Percentiles rank a stretch among this genome's conserved stretches.
Evolutionary conservation across 1,284 basidiomycete species (phyloP).

Genomic region (Puccinia brachypodii): DNA sequence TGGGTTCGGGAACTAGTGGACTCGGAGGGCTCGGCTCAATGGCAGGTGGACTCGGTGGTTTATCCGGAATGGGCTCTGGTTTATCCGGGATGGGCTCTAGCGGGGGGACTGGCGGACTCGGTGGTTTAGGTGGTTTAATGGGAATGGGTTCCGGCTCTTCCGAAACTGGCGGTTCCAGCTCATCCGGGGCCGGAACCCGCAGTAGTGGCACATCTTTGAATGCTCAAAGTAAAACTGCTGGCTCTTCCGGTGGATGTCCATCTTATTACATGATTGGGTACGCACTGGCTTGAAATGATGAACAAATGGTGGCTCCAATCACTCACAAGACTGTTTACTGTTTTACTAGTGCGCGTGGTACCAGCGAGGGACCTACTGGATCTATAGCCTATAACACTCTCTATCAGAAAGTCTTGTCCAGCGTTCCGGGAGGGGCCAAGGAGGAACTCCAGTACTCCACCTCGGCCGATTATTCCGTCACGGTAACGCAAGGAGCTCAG

Average conservation of each 20-base stretch:
- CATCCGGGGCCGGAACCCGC: background rate
- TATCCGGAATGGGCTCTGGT: background rate
- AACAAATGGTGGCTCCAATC: background rate
- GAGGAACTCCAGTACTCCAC: conserved; percentile 28
- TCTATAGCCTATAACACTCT: background rate
- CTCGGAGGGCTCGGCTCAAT: background rate
- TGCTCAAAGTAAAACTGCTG: background rate
- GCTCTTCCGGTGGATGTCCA: background rate
- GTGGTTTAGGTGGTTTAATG: background rate
- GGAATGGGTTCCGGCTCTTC: background rate
- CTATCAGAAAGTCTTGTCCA: background rate
- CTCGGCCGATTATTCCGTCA: conserved; percentile 5
- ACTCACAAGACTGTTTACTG: background rate
- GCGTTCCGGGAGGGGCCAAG: conserved; percentile 13
- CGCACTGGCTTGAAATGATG: background rate
- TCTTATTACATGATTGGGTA: conserved; percentile 12
- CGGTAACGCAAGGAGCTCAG: conserved; percentile 13
- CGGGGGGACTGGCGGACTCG: background rate
- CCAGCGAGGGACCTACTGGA: background rate
- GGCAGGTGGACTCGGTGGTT: background rate
- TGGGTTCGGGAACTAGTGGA: background rate
- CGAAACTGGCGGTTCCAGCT: background rate
- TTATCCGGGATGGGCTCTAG: background rate
- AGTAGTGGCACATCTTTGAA: background rate
- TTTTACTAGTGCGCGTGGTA: background rate